phyloP scores from a whole-genome alignment of 108 stramenopile species.

The Nitzschia sp. region DNA sequence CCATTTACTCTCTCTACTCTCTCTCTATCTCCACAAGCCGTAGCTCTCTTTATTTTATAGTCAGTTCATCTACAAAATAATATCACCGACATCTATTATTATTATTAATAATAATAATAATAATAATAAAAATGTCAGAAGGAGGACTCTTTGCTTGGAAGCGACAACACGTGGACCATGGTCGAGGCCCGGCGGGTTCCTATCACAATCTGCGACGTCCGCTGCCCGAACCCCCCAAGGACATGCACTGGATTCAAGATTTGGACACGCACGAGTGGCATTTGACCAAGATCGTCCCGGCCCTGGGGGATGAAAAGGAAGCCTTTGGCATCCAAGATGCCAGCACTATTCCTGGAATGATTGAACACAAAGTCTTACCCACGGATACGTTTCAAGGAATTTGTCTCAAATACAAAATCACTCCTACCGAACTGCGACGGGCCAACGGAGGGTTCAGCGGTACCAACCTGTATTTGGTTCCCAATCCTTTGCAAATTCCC shows the following conservation, averaged over 20 bases:
- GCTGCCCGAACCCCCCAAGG: slow-evolving; percentile 54
- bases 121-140: slow-evolving; percentile 48
- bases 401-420: slow-evolving; percentile 59
- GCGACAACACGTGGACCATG: slow-evolving; percentile 40
- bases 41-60: too few species aligned
- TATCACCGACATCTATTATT: too few species aligned
- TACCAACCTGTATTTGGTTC: slow-evolving; percentile 50
- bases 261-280: slow-evolving; percentile 47
- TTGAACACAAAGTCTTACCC: slow-evolving; percentile 35
- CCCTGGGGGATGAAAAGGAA: not conserved
- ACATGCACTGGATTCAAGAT: slow-evolving; percentile 47
- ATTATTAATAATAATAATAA: too few species aligned
- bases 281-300: slow-evolving; percentile 8
- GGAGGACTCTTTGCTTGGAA: slow-evolving; percentile 61
- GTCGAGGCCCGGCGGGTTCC: slow-evolving; percentile 35
- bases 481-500: slow-evolving; percentile 56
- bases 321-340: not conserved
- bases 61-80: too few species aligned
- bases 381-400: slow-evolving; percentile 71
- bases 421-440: slow-evolving; percentile 50
- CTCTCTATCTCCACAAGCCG: too few species aligned
- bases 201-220: slow-evolving; percentile 40
- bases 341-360: not conserved
- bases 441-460: slow-evolving; percentile 63
- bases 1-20: too few species aligned